These are phyloP conservation scores for Neofusicoccum umdonicola DNA, from an alignment of 2,329 filamentous ascomycete species.

Conservation along the genomic window DNA sequence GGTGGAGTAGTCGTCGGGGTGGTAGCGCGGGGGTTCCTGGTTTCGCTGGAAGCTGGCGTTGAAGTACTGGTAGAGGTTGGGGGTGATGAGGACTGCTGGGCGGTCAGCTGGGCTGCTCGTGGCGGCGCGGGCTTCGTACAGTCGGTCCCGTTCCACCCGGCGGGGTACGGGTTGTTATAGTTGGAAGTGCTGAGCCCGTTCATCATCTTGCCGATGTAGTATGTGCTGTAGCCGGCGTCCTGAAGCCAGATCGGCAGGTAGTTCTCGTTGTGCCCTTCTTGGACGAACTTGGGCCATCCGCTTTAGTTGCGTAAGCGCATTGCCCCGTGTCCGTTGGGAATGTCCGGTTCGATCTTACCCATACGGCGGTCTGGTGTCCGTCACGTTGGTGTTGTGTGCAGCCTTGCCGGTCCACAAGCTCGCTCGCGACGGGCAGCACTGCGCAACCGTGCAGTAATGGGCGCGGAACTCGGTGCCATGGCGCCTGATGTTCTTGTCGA, in stretches of 20 bases:
- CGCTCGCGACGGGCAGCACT: slow-evolving; percentile 68
- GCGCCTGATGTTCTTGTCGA: slow-evolving; percentile 56
- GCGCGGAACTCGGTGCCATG: slow-evolving; percentile 59
- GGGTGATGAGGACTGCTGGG: slow-evolving; percentile 57
- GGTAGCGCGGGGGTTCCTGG: slow-evolving; percentile 53
- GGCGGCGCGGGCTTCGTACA: background rate
- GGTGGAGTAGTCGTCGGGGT: slow-evolving; percentile 54
- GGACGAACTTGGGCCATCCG: slow-evolving; percentile 65
- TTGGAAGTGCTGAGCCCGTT: slow-evolving; percentile 62
- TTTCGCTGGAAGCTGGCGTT: slow-evolving; percentile 65
- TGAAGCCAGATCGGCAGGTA: slow-evolving; percentile 71
- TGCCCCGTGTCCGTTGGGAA: slow-evolving; percentile 24
- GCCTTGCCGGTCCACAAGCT: slow-evolving; percentile 64
- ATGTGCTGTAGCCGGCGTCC: slow-evolving; percentile 65
- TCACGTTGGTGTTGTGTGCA: slow-evolving; percentile 71
- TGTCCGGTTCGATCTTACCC: slow-evolving; percentile 25
- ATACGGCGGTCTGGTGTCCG: slow-evolving; percentile 55
- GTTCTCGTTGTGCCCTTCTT: slow-evolving; percentile 62
- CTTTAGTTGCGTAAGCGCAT: background rate
- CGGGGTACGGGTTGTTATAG: slow-evolving; percentile 57
- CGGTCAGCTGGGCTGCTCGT: background rate
- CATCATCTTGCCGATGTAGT: slow-evolving; percentile 70
- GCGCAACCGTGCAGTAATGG: slow-evolving; percentile 64
- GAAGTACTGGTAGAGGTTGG: slow-evolving; percentile 65
- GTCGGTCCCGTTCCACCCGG: slow-evolving; percentile 58